Evolutionary conservation across 1,284 basidiomycete genomes (phyloP), one percentile per base, ranked within the genome.

Genomic region (Peniophora sp.): DNA sequence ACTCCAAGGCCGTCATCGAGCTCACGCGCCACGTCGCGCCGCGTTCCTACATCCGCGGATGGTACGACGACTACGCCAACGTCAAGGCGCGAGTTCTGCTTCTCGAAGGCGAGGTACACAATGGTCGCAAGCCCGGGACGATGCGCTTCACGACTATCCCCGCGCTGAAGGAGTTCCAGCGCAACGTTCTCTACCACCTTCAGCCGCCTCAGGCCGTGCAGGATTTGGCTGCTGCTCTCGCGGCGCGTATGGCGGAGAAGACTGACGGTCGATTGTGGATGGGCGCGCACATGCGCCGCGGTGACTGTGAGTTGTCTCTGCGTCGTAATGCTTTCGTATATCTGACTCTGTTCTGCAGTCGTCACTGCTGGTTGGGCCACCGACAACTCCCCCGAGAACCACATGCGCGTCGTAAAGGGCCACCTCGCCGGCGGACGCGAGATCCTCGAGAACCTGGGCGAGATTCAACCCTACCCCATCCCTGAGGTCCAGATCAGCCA

Each of bases 331-430:
- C 37, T 6, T n/a, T 5, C 5, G n/a, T 41, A 5, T 41, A 41
- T 5, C 37, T 41, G 8, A 41, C 18, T 6, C 15, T 15, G 15
- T 15, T 15, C 15, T 22, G 20, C n/a, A 41, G 27, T 32, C 27
- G 27, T 32, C 12, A 32, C 27, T 6, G 27, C 27, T n/a, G 39
- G 39, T 8, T 41, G 39, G 39, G n/a, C 20, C 15, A 41, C 39
- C 20, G 20, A 41, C 39, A 22, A 22, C n/a, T 41, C 39, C 6
- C 39, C 50, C 52, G 68, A 27, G 73, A 70, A 27, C 67, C 73
- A 23, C 83, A 84, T 37, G 75, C 83, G 43, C 86, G 85, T 24
- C 85, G 68, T 76, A 47, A 63, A 63, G 51, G 45, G 48, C 0
- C 64, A 62, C 34, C 62, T 77, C n/a, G 47, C 48, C 0, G 24